Conservation (phyloP, 139 green algal species). For the Closterium sp. region DNA sequence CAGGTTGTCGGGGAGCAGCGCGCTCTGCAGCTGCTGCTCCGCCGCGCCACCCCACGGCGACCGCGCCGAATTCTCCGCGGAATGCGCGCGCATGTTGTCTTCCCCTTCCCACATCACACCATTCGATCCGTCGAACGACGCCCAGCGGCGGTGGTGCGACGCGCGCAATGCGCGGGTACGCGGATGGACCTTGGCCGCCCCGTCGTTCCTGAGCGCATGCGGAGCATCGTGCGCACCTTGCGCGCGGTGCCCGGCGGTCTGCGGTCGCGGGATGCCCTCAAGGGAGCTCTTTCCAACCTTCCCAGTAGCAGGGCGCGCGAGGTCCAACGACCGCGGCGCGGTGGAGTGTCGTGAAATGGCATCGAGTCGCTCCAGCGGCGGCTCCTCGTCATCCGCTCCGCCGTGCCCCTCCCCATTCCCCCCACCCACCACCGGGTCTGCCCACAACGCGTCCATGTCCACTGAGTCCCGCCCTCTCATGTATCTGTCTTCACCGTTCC, state of each 20-base stretch:
- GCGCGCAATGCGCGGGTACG: not conserved
- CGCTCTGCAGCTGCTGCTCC: not conserved
- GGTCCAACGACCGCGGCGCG: not conserved
- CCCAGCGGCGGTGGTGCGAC: not conserved
- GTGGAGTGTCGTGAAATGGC: not conserved
- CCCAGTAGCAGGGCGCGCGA: not conserved
- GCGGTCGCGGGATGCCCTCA: not conserved
- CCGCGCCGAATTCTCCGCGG: not conserved
- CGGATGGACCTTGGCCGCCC: not conserved
- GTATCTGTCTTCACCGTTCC: not conserved
- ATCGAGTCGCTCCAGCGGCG: not conserved
- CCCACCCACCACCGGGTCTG: not conserved
- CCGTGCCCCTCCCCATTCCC: not conserved
- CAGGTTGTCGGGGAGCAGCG: not conserved
- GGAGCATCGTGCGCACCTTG: not conserved
- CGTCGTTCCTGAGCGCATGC: not conserved
- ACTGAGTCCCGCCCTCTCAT: not conserved
- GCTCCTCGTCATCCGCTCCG: not conserved
- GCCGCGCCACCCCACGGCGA: not conserved
- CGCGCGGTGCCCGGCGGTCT: not conserved
- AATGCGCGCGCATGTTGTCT: not conserved
- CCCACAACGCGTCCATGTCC: not conserved
- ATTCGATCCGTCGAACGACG: not conserved
- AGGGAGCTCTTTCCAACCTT: not conserved
- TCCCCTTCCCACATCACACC: not conserved